phyloP scores from a whole-genome alignment of 805 yeast genomes.

The Lachancea sp. region DNA sequence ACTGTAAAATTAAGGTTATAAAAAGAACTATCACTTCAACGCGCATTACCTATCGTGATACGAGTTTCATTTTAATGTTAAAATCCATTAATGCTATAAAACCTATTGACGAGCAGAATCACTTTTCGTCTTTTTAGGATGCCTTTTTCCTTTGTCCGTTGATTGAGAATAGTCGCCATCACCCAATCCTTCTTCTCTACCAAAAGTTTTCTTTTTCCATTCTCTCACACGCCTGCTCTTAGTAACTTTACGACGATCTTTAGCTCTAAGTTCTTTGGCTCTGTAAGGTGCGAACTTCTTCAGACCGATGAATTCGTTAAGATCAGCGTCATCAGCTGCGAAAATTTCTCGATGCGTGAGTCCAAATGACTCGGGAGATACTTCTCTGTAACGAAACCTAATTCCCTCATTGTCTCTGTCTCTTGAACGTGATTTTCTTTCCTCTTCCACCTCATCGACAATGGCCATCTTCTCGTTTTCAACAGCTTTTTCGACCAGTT shows the following conservation, averaged over 20 bases:
- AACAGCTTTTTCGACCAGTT: conserved; percentile 71
- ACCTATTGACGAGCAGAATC: neutral
- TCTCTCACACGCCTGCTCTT: conserved; percentile 78
- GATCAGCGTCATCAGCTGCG: conserved; percentile 78
- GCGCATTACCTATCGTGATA: no score
- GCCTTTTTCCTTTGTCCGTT: neutral
- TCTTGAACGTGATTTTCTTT: conserved; percentile 51
- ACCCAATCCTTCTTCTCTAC: conserved; percentile 46
- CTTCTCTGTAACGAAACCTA: conserved; percentile 82
- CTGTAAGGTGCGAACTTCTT: conserved; percentile 94
- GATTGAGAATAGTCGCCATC: conserved; percentile 14
- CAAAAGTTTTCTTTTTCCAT: conserved; percentile 84
- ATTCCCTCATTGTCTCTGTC: conserved; percentile 40
- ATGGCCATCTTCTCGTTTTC: conserved; percentile 62
- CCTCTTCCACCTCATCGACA: conserved; percentile 49
- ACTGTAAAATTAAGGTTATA: neutral
- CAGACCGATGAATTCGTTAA: conserved; percentile 79
- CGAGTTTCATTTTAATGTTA: no score
- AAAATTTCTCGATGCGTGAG: conserved; percentile 79
- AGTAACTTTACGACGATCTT: conserved; percentile 77
- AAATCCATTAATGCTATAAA: conserved; percentile 1
- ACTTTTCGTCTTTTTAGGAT: conserved; percentile 1
- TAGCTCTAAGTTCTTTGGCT: conserved; percentile 58
- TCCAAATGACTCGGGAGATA: conserved; percentile 91
- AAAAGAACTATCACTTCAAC: no score